Percentiles rank a stretch among this genome's conserved stretches.
Conservation (phyloP, 148 eudicot genomes). For the Vaccinium myrtillus region DNA sequence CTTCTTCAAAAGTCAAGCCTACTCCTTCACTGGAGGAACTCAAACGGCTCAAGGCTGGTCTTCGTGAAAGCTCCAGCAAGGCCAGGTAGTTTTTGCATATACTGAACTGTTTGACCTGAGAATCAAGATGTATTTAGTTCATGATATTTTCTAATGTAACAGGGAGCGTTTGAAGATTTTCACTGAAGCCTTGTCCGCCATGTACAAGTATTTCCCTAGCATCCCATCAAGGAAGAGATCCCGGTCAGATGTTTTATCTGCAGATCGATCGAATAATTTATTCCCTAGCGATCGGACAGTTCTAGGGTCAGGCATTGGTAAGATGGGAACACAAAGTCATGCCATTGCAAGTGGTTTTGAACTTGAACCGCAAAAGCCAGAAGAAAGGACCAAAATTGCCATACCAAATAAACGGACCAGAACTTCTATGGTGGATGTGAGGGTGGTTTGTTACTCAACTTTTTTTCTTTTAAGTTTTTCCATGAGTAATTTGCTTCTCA, state of each 20-base stretch:
- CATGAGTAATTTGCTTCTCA: not conserved
- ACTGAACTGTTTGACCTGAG: slow-evolving; percentile 8
- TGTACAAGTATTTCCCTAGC: slow-evolving; percentile 60
- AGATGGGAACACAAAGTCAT: slow-evolving; percentile 46
- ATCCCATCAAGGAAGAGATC: slow-evolving; percentile 61
- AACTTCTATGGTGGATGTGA: slow-evolving; percentile 53
- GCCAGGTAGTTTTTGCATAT: slow-evolving; percentile 43
- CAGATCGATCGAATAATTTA: slow-evolving; percentile 35
- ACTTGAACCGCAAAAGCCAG: slow-evolving; percentile 43
- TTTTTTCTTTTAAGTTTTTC: not conserved
- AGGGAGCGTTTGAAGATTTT: slow-evolving; percentile 60
- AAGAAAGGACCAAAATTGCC: slow-evolving; percentile 45
- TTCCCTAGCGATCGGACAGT: slow-evolving; percentile 43
- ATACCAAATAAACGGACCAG: slow-evolving; percentile 61
- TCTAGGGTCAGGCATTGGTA: slow-evolving; percentile 36
- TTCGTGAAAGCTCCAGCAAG: slow-evolving; percentile 45
- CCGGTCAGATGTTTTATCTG: slow-evolving; percentile 42
- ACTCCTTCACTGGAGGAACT: slow-evolving; percentile 38
- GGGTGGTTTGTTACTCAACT: slow-evolving; percentile 59
- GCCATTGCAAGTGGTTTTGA: slow-evolving; percentile 38
- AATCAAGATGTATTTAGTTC: not conserved
- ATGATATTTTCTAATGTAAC: slow-evolving; percentile 21
- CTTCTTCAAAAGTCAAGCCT: slow-evolving; percentile 41
- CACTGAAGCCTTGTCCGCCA: slow-evolving; percentile 42
- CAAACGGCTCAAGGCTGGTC: slow-evolving; percentile 45